Base-by-base conservation (phyloP, 768 basidiomycete species). In the Gloeophyllum trabeum region DNA sequence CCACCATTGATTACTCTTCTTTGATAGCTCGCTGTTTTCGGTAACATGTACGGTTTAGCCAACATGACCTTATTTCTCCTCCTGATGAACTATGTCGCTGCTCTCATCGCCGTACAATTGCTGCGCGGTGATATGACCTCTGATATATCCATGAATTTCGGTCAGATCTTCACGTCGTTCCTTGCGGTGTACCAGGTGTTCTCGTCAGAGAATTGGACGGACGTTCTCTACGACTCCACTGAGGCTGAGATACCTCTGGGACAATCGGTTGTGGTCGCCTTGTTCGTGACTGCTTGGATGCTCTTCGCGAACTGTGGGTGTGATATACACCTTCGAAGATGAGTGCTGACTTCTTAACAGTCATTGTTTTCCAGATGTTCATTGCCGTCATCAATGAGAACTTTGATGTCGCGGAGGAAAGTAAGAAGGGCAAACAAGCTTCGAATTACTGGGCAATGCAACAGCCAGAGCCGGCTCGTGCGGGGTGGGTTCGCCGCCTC, bases 341-440 rank as follows among this genome's bases (percentile, higher is more conserved):
- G 24, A 30, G 24, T 23, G 32, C 37, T 43, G 21, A 45, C 21
- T 38, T 48, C 28, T 43, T 26, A 5, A 32, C 45, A 93, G 92
- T 90, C 67, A 88, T 94, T 52, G 70, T 94, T 6, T 58, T 94
- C 39, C 91, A 94, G 55, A 84, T 97, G 81, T 96, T 97, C 65
- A 88, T 98, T 53, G 94, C 94, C 24, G 91, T 94, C 35, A 91
- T 96, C 68, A 88, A 92, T 53, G 91, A 93, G 67, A 94, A 93
- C 60, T 97, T 98, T 52, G 71, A 81, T 19, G 78, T 96, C 4
- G 90, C 90, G 0, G 94, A 97, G 54, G 89, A 93, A 55, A 73
- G 79, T 21, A 97, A 97, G 65, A 77, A 81, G 41, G 72, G 73
- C 13, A 72, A 82, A 47, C 94, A 96, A 59, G 78, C 82, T 4